phyloP scores from a whole-genome alignment of 306 rosid species.

The Fagus sylvatica region DNA sequence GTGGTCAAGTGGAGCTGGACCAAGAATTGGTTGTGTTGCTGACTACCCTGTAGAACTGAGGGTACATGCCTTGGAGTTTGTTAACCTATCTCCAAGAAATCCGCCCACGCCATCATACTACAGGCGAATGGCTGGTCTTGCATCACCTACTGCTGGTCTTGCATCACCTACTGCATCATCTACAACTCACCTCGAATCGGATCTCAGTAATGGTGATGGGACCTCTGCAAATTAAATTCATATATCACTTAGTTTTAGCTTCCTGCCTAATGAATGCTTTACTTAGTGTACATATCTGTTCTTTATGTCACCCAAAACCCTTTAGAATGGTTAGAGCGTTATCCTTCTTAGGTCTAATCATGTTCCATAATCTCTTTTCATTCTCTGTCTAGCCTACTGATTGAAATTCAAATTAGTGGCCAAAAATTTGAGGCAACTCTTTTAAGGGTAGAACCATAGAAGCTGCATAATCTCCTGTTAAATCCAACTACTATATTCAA shows the following conservation, averaged over 20 bases:
- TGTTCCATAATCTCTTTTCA: not conserved
- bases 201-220: conserved; percentile 18
- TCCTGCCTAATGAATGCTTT: conserved; percentile 24
- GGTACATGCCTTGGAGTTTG: conserved; percentile 79
- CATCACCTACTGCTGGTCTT: conserved; percentile 1
- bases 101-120: conserved; percentile 53
- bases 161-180: conserved; percentile 30
- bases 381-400: conserved; percentile 15
- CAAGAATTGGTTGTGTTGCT: conserved; percentile 93
- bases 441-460: not conserved
- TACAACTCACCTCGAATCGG: conserved; percentile 19
- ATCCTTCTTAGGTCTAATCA: not conserved
- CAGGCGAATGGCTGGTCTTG: conserved; percentile 32
- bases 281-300: conserved; percentile 19
- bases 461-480: not conserved
- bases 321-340: conserved; percentile 24
- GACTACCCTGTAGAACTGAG: conserved; percentile 86
- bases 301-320: conserved; percentile 30
- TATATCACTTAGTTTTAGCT: conserved; percentile 19
- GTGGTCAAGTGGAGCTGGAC: conserved; percentile 97
- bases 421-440: not conserved
- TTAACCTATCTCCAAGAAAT: conserved; percentile 64
- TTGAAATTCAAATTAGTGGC: conserved; percentile 3
- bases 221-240: conserved; percentile 25
- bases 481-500: not conserved